Evolutionary conservation across 345 rosid genomes (phyloP), one percentile per base, ranked within the genome.

Genomic region (Aurinia saxatilis): DNA sequence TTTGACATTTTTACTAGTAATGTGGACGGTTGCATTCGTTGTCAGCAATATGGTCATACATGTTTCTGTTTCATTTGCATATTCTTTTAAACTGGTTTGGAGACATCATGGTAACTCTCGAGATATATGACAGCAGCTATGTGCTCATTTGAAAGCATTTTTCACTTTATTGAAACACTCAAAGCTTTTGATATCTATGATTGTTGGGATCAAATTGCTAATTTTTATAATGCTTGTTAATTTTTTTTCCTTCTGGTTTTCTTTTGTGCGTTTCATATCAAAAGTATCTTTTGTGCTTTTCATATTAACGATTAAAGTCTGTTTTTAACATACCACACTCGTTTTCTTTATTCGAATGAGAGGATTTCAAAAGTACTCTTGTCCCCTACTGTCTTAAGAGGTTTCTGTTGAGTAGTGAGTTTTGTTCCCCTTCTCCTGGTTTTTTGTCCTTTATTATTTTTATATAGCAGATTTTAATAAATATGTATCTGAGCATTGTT

Each of bases 71-170:
- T 67, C 66, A 78, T 75, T 57, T 84, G 77, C 74, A 58, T 75
- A 70, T 78, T 29, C n/a, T 73, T 73, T 70, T 69, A 66, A 33
- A 68, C 69, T 74, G 72, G 59, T 73, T 68, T 79, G 83, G 73
- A 75, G 74, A 75, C 64, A 63, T 62, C 77, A 67, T 83, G 78
- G 82, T 72, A 81, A 74, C 66, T 85, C 51, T 57, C 75, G 74
- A 75, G 67, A 77, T 52, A 76, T 78, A 60, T 83, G 66, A 69
- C 54, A 15, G 70, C 75, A 74, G 76, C 74, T 49, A 21, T 8
- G 19, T 38, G 59, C 27, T 29, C 40, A 58, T 21, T 15, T 18
- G 13, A 58, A 40, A 50, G 10, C 52, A 80, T 71, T 55, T 79
- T 78, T 77, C 79, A 68, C 78, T 69, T 60, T 65, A 79, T 66